Conservation (phyloP, 2,329 filamentous ascomycete genomes). For the Phyllosticta ampelicida region DNA sequence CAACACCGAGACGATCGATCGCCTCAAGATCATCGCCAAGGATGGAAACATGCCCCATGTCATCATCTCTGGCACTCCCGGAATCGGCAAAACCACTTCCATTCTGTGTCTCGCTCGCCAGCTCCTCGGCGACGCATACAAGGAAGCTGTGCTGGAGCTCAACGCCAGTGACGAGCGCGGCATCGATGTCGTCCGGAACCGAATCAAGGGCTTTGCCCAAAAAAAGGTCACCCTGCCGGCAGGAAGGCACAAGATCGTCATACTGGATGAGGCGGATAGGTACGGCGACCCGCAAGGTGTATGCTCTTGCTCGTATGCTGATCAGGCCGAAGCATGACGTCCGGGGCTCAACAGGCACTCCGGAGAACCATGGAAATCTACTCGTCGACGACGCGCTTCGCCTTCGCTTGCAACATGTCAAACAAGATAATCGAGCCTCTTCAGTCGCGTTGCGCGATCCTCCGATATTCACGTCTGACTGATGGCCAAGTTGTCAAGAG, state of each 20-base stretch:
- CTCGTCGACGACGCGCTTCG: slow-evolving; percentile 89
- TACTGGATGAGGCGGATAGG: slow-evolving; percentile 94
- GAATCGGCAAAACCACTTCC: slow-evolving; percentile 96
- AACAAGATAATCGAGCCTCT: slow-evolving; percentile 99
- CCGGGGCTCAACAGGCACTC: slow-evolving; percentile 88
- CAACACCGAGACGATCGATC: slow-evolving; percentile 95
- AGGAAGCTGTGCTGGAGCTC: slow-evolving; percentile 91
- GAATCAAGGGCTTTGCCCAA: slow-evolving; percentile 97
- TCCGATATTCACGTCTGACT: slow-evolving; percentile 84
- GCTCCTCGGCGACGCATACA: slow-evolving; percentile 84
- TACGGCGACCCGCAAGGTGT: slow-evolving; percentile 16
- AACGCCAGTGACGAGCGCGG: slow-evolving; percentile 95
- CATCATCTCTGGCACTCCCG: slow-evolving; percentile 98
- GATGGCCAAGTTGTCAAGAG: slow-evolving; percentile 88
- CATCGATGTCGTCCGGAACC: slow-evolving; percentile 92
- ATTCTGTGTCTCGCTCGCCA: slow-evolving; percentile 88
- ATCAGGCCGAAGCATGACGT: slow-evolving; percentile 60
- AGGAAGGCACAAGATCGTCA: slow-evolving; percentile 90
- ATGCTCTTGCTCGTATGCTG: neutral
- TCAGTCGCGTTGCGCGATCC: slow-evolving; percentile 90
- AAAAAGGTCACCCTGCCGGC: slow-evolving; percentile 94
- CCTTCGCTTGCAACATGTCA: slow-evolving; percentile 95
- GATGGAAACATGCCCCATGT: slow-evolving; percentile 99
- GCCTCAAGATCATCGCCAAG: slow-evolving; percentile 94
- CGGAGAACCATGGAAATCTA: slow-evolving; percentile 98